phyloP scores from a whole-genome alignment of 2,329 filamentous ascomycete genomes.

The Claviceps sp. region DNA sequence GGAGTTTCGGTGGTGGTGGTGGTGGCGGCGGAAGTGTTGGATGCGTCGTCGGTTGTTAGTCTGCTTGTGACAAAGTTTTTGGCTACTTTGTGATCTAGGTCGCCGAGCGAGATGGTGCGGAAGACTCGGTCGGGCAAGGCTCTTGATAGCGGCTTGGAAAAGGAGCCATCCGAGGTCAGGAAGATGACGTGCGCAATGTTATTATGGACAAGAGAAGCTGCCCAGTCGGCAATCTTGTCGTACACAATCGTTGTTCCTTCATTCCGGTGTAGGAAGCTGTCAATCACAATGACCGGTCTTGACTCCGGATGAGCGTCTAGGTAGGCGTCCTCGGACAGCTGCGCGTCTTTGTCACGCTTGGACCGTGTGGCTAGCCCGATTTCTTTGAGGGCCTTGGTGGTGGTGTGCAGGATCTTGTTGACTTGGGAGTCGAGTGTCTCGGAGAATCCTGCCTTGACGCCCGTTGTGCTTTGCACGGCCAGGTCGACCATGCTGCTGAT shows the following conservation, averaged over 20 bases:
- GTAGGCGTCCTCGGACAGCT: constrained; percentile 70
- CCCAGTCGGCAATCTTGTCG: constrained; percentile 80
- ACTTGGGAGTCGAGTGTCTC: constrained; percentile 85
- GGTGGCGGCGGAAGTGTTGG: constrained; percentile 12
- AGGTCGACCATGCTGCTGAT: constrained; percentile 86
- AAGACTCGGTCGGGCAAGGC: constrained; percentile 86
- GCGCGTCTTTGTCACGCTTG: constrained; percentile 59
- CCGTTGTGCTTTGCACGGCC: constrained; percentile 84
- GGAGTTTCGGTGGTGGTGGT: constrained; percentile 12
- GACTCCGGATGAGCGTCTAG: constrained; percentile 79
- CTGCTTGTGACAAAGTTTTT: constrained; percentile 84
- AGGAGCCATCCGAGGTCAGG: constrained; percentile 78
- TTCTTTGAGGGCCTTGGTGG: constrained; percentile 62
- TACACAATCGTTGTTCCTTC: constrained; percentile 52
- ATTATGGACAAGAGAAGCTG: constrained; percentile 67
- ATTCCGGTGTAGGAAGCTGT: constrained; percentile 79
- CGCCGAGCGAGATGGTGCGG: constrained; percentile 70
- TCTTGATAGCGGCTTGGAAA: constrained; percentile 74
- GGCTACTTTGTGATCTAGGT: constrained; percentile 74
- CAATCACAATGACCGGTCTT: constrained; percentile 72
- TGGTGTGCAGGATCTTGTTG: constrained; percentile 78
- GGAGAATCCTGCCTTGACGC: constrained; percentile 86
- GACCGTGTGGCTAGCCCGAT: constrained; percentile 58
- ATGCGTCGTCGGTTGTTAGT: constrained; percentile 43
- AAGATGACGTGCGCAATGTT: constrained; percentile 93